Evolutionary conservation across 805 yeast genomes (phyloP).

Genomic region (Grigorovia transvaalensis): DNA sequence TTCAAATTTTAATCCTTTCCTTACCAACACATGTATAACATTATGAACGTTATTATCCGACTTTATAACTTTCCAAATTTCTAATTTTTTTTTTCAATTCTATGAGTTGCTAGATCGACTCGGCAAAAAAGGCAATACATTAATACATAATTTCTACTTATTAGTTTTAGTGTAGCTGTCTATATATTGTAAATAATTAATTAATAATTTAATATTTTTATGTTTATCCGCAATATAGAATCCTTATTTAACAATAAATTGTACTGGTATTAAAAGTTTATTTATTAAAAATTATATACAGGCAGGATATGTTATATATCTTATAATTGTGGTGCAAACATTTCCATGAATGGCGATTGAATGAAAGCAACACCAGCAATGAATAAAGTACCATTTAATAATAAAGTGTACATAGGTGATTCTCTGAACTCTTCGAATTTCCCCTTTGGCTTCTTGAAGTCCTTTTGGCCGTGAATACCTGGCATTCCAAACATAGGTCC

Average conservation of each 20-base stretch:
- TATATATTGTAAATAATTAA: neutral
- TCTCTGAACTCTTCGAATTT: constrained; percentile 43
- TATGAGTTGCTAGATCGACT: neutral
- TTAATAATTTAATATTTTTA: no score
- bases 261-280: neutral
- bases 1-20: no score
- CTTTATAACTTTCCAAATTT: neutral
- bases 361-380: constrained; percentile 66
- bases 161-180: no score
- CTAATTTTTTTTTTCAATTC: neutral
- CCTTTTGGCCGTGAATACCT: constrained; percentile 17
- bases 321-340: constrained; percentile 62
- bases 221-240: neutral
- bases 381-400: constrained; percentile 53
- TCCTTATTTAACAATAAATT: neutral
- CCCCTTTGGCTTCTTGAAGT: constrained; percentile 22
- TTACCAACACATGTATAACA: no score
- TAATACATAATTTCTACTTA: neutral
- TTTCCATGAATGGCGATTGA: constrained; percentile 71
- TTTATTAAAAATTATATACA: constrained; percentile 3
- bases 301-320: constrained; percentile 1
- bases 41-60: neutral
- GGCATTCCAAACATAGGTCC: constrained; percentile 24
- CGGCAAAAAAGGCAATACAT: neutral
- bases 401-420: constrained; percentile 56